These are phyloP conservation scores for Talaromyces ruber DNA, from an alignment of 495 filamentous ascomycete genomes.

Conservation along the genomic window DNA sequence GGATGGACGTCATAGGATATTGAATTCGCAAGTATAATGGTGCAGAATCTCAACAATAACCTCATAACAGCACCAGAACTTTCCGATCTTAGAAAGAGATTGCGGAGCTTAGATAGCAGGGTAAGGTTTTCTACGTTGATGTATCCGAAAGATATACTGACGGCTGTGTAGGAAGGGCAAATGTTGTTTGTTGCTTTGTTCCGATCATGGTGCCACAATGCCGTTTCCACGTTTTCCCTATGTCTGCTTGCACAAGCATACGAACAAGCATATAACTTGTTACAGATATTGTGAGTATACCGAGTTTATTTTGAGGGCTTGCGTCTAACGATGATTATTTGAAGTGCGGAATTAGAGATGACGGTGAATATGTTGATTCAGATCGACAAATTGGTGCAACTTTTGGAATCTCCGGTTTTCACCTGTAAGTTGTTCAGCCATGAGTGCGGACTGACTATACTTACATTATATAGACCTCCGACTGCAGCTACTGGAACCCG, in stretches of 20 bases:
- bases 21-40: slow-evolving; percentile 99
- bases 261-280: slow-evolving; percentile 92
- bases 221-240: slow-evolving; percentile 92
- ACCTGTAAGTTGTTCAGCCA: slow-evolving; percentile 56
- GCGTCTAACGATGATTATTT: slow-evolving; percentile 27
- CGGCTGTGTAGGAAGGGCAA: slow-evolving; percentile 66
- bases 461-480: slow-evolving; percentile 60
- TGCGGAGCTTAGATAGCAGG: slow-evolving; percentile 83
- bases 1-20: slow-evolving; percentile 49
- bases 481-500: slow-evolving; percentile 94
- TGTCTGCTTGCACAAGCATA: slow-evolving; percentile 97
- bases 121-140: slow-evolving; percentile 27
- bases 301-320: neutral
- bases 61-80: slow-evolving; percentile 95
- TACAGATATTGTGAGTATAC: slow-evolving; percentile 80
- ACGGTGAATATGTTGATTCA: slow-evolving; percentile 98
- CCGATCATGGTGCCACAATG: slow-evolving; percentile 96
- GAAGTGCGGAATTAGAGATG: slow-evolving; percentile 93
- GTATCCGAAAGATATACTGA: slow-evolving; percentile 6
- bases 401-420: slow-evolving; percentile 95
- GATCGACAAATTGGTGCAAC: slow-evolving; percentile 97
- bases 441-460: slow-evolving; percentile 2
- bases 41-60: slow-evolving; percentile 98
- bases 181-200: slow-evolving; percentile 92
- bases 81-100: slow-evolving; percentile 77